Evolutionary conservation across 768 basidiomycete genomes (phyloP).

Genomic region (Pilatotrama ljubarskyi): DNA sequence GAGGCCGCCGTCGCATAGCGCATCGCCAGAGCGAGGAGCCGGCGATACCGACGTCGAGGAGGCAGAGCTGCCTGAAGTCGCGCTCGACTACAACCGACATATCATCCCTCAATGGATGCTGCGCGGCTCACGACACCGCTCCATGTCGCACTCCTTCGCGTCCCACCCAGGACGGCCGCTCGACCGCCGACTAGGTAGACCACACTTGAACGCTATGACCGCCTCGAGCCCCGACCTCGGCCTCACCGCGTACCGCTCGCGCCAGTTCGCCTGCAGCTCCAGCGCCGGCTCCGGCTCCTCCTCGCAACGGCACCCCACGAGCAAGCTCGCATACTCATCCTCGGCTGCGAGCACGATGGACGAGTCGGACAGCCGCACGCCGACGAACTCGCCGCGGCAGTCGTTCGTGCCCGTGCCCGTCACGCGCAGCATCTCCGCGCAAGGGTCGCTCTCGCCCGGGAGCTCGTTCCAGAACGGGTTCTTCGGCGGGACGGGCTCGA

Average conservation of each 20-base stretch:
- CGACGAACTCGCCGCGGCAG: conserved; percentile 31
- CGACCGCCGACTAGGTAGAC: conserved; percentile 40
- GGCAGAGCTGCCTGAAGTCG: conserved; percentile 92
- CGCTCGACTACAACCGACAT: conserved; percentile 89
- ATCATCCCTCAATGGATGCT: conserved; percentile 95
- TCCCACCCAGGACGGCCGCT: conserved; percentile 26
- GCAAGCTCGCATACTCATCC: conserved; percentile 25
- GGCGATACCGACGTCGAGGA: conserved; percentile 56
- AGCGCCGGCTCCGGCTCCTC: not conserved
- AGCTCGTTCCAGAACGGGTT: conserved; percentile 36
- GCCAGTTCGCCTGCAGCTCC: not conserved
- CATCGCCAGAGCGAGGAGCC: conserved; percentile 26
- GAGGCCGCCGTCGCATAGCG: not conserved
- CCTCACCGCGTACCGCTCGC: conserved; percentile 20
- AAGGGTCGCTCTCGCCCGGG: conserved; percentile 17
- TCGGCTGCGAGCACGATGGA: conserved; percentile 27
- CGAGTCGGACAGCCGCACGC: conserved; percentile 24
- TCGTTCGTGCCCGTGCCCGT: not conserved
- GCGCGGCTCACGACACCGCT: conserved; percentile 42
- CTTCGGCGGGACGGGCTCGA: conserved; percentile 91
- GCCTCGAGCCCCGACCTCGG: conserved; percentile 74
- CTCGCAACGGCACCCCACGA: conserved; percentile 17
- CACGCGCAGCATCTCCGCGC: conserved; percentile 2
- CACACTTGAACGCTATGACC: conserved; percentile 50
- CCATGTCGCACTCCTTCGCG: conserved; percentile 46